Evolutionary conservation across 164 flowering plant genomes (phyloP), one percentile per base, ranked within the genome.

Genomic region (Akebia trifoliata): DNA sequence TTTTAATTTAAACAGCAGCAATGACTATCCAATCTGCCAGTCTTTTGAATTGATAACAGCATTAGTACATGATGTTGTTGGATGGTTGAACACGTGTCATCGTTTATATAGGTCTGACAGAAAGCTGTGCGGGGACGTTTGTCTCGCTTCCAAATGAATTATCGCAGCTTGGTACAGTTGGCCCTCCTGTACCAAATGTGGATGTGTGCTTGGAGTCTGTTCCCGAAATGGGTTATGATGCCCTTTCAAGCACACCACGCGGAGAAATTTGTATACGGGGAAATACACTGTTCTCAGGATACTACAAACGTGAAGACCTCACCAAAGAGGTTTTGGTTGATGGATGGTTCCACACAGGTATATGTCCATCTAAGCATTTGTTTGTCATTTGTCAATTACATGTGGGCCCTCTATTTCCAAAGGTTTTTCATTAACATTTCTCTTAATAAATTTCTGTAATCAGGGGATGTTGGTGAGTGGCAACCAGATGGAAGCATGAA

Each of bases 321-420:
- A 88, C 96, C 26, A 70, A 73, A 26, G 97, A 94, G 69, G 97
- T 85, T 44, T 36, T 94, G 72, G 29, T 80, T 54, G 93, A 90
- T 79, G 97, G 89, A 40, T 94, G 97, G 97, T 82, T 94, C 70
- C 99, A 94, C 65, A 90, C 99, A 78, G 99, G 99, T 90, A 67
- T n/a, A n/a, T 59, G 65, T 35, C 30, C 39, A 30, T 37, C 45
- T 24, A 36, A 21, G 9, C 45, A 39, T 36, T n/a, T n/a, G n/a
- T n/a, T n/a, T n/a, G n/a, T n/a, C n/a, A n/a, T n/a, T n/a, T n/a
- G n/a, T n/a, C n/a, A n/a, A n/a, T n/a, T n/a, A n/a, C n/a, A n/a
- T n/a, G n/a, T n/a, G n/a, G n/a, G n/a, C n/a, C n/a, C n/a, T n/a
- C n/a, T n/a, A n/a, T n/a, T n/a, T n/a, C n/a, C n/a, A n/a, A n/a